Evolutionary conservation across 441 rosid genomes (phyloP).

Genomic region (Corymbia calophylla): DNA sequence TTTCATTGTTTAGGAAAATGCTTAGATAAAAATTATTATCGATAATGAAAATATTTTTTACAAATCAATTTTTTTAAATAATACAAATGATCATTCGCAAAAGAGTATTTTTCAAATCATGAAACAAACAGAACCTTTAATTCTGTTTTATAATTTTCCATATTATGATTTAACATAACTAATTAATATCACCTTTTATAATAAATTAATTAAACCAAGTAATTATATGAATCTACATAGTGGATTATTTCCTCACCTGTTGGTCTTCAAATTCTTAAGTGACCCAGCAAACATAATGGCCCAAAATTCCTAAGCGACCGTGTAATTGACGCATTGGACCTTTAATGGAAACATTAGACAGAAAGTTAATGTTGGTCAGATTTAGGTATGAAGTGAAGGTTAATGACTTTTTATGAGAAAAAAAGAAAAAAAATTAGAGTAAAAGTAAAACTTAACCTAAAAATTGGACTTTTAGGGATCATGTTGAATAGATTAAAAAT

Average conservation of each 20-base stretch:
- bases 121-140: background rate
- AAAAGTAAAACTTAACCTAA: rapidly evolving
- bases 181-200: background rate
- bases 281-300: background rate
- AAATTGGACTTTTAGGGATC: rapidly evolving
- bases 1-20: rapidly evolving
- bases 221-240: background rate
- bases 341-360: background rate
- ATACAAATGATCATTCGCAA: too few species aligned
- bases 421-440: too few species aligned
- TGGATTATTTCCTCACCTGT: too few species aligned
- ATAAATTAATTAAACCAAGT: background rate
- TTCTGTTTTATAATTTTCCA: rapidly evolving
- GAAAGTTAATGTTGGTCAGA: background rate
- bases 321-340: background rate
- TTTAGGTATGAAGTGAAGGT: background rate
- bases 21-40: too few species aligned
- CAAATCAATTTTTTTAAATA: too few species aligned
- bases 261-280: background rate
- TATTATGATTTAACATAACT: too few species aligned
- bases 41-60: too few species aligned
- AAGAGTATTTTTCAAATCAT: rapidly evolving
- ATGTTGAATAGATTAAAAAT: rapidly evolving
- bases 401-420: background rate
- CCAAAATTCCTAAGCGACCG: background rate